Percentiles rank a stretch among this genome's conserved stretches.
Conservation (phyloP, 257 asterid genomes). For the Nicotiana attenuata region DNA sequence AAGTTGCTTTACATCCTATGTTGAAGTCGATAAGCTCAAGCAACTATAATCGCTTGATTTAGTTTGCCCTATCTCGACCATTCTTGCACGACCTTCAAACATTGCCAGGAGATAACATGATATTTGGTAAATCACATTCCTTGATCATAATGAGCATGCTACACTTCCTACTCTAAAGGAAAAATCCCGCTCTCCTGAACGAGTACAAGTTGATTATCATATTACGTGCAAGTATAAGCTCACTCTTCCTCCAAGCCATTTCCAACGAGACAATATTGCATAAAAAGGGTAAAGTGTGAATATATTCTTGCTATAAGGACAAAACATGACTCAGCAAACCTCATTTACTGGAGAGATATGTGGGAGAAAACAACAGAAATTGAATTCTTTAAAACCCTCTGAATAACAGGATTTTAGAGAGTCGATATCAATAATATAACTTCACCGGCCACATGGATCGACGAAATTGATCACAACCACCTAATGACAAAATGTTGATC, state of each 20-base stretch:
- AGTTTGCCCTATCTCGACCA: no score
- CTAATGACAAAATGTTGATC: neutral
- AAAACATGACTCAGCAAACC: neutral
- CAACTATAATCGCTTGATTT: neutral
- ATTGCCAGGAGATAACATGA: neutral
- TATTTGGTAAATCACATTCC: neutral
- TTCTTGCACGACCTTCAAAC: neutral
- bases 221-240: neutral
- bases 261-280: neutral
- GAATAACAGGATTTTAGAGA: slow-evolving; percentile 22
- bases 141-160: neutral
- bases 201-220: neutral
- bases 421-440: neutral
- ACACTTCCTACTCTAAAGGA: neutral
- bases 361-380: neutral
- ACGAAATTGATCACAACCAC: neutral
- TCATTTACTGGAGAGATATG: neutral
- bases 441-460: neutral
- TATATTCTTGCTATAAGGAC: neutral
- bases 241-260: neutral
- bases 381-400: slow-evolving; percentile 18
- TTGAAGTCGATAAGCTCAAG: neutral
- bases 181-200: neutral
- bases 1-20: no score
- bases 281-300: neutral